Evolutionary conservation across 345 rosid species (phyloP), one percentile per base, ranked within the genome.

Genomic region (Eucalyptus cloeziana): DNA sequence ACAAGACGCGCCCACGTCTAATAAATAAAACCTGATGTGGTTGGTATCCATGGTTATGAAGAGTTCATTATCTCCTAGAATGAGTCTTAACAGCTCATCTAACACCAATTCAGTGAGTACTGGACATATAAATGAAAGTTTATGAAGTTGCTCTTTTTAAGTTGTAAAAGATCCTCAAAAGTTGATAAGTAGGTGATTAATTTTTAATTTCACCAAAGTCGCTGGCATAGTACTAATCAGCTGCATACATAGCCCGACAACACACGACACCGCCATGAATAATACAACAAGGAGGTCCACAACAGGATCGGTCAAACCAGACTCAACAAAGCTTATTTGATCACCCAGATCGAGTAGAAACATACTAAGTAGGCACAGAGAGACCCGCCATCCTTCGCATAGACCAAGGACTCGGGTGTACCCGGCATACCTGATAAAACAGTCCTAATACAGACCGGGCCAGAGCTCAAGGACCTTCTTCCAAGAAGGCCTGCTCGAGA

Each of bases 401-500:
- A 56, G 27, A 56, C 62, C 44, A 10, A 69, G 43, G 87, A 50
- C 60, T 31, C 24, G 1, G 87, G 44, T 31, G 44, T 40, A 37
- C 27, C 43, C 45, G 2, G 24, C 21, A 16, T 37, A 33, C 40
- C 80, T 19, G 56, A 69, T 16, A 31, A 69, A 21, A 31, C 43
- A 14, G 9, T 10, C 60, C 87, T 50, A 86, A 24, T 49, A 37
- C 40, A 8, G 64, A 50, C 45, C 56, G 2, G 87, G 87, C 37
- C 87, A 94, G 88, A 92, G 93, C 88, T 89, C 91, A 19, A 91
- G 49, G 49, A 91, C 91, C 87, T 94, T 94, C 91, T 94, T 93
- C 96, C 96, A 95, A 13, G 96, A 95, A 44, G 96, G 95, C 86
- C 98, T 93, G 92, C 40, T 92, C 54, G 94, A 93, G 88, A 96